Conservation (phyloP, 139 green algal genomes). For the Picochlorum costavermella region DNA sequence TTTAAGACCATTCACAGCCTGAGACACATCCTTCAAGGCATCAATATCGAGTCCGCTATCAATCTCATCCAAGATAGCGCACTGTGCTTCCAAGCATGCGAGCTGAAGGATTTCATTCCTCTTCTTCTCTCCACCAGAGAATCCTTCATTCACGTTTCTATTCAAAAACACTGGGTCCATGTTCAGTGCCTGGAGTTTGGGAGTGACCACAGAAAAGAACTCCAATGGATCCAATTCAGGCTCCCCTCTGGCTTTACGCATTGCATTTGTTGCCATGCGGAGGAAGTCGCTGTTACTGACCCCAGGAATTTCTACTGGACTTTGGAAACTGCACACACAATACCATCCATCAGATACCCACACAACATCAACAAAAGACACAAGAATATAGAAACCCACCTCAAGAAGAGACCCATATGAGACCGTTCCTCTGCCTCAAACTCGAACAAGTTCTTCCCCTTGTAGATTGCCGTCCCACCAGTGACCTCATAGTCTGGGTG, state of each 20-base stretch:
- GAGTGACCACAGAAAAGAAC: slow-evolving; percentile 92
- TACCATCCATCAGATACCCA: slow-evolving; percentile 8
- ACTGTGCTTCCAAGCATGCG: slow-evolving; percentile 82
- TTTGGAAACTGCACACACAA: slow-evolving; percentile 61
- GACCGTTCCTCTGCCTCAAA: slow-evolving; percentile 87
- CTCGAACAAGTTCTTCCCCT: slow-evolving; percentile 86
- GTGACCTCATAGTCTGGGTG: slow-evolving; percentile 97
- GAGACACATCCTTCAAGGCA: slow-evolving; percentile 74
- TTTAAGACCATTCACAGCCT: slow-evolving; percentile 62
- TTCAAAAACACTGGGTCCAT: slow-evolving; percentile 96
- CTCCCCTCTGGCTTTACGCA: slow-evolving; percentile 62
- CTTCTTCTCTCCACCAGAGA: slow-evolving; percentile 98
- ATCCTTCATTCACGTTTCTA: slow-evolving; percentile 98
- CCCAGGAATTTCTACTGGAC: slow-evolving; percentile 89
- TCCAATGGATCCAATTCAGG: slow-evolving; percentile 94
- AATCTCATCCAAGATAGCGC: slow-evolving; percentile 79
- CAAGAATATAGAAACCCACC: background rate
- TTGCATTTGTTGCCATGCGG: slow-evolving; percentile 84
- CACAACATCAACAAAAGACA: background rate
- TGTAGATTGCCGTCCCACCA: slow-evolving; percentile 70
- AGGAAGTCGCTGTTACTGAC: slow-evolving; percentile 98
- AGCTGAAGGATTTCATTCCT: slow-evolving; percentile 94
- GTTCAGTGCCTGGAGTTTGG: slow-evolving; percentile 91
- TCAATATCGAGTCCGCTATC: slow-evolving; percentile 96
- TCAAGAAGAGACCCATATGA: slow-evolving; percentile 85